phyloP scores from a whole-genome alignment of 192 early-diverging fungal species.

The Thamnidium elegans region DNA sequence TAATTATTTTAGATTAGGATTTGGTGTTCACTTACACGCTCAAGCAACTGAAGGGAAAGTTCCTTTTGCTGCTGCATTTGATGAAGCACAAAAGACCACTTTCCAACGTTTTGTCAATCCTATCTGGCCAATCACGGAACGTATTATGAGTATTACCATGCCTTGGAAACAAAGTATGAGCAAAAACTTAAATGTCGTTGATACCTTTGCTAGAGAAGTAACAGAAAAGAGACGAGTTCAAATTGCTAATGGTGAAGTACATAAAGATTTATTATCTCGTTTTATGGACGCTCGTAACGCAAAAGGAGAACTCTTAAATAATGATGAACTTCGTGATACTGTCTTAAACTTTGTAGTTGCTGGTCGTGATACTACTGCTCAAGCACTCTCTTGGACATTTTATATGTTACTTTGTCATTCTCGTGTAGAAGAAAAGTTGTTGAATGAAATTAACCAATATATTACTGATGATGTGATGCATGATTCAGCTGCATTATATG shows the following conservation, averaged over 20 bases:
- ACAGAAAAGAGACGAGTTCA: slow-evolving; percentile 29
- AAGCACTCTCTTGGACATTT: slow-evolving; percentile 50
- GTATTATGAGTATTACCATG: neutral
- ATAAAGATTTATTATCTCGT: slow-evolving; percentile 34
- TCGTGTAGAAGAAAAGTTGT: slow-evolving; percentile 40
- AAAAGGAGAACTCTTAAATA: slow-evolving; percentile 21
- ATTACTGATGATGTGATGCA: slow-evolving; percentile 27
- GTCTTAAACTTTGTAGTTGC: slow-evolving; percentile 41
- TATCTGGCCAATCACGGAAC: slow-evolving; percentile 6
- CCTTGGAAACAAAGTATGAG: slow-evolving; percentile 28
- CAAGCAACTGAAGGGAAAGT: slow-evolving; percentile 36
- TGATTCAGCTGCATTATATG: slow-evolving; percentile 29
- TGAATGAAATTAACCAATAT: slow-evolving; percentile 38
- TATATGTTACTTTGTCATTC: slow-evolving; percentile 42
- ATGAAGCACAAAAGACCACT: slow-evolving; percentile 43
- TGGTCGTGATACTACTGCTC: slow-evolving; percentile 50
- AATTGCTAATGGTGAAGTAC: slow-evolving; percentile 15
- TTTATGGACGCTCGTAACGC: slow-evolving; percentile 35
- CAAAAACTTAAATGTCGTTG: slow-evolving; percentile 26
- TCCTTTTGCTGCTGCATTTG: slow-evolving; percentile 54
- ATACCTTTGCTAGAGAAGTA: slow-evolving; percentile 28
- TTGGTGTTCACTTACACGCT: slow-evolving; percentile 48
- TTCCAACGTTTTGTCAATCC: slow-evolving; percentile 36
- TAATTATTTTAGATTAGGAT: slow-evolving; percentile 33
- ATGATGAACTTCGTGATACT: slow-evolving; percentile 37